Evolutionary conservation across 2,329 filamentous ascomycete species (phyloP), one percentile per base, ranked within the genome.

Genomic region (Fusarium sp.): DNA sequence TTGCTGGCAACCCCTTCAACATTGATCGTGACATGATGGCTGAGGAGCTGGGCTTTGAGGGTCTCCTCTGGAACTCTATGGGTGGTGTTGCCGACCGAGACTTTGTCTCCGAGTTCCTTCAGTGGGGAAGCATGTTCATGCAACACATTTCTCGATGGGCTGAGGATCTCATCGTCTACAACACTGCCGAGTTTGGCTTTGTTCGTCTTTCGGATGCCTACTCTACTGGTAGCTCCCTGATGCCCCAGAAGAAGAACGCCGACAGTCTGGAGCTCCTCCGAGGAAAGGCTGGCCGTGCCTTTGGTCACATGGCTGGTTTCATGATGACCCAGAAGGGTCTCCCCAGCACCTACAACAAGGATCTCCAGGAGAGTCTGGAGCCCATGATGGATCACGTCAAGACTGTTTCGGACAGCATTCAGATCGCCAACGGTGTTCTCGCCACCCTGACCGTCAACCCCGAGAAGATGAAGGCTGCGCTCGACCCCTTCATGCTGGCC

Each of bases 271-370:
- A 86, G 74, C 75, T 96, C 14, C 87, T 96, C 56, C 89, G 93
- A 14, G 93, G 93, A 57, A 96, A 96, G 85, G 87, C 87, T 58
- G 94, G 93, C 2, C 88, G 92, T 75, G 88, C 91, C 5, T 96
- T 97, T 79, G 94, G 94, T 29, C 92, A 94, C 73, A 93, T 96
- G 90, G 89, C 92, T 6, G 94, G 93, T 40, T 84, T 96, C 73
- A 79, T 94, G 88, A 92, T 91, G 84, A 93, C 91, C 40, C 87
- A 85, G 63, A 89, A 89, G 81, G 92, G 92, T 64, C 89, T 96
- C 31, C 93, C 94, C 2, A 93, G 89, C 49, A 94, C 93, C 4
- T 97, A 97, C 86, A 96, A 97, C 86, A 97, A 97, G 84, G 94
- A 97, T 81, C 84, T 97, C n/a, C 94, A 98, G 83, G 94, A 97